Conservation (phyloP, 345 rosid species). For the Garcia nutans region DNA sequence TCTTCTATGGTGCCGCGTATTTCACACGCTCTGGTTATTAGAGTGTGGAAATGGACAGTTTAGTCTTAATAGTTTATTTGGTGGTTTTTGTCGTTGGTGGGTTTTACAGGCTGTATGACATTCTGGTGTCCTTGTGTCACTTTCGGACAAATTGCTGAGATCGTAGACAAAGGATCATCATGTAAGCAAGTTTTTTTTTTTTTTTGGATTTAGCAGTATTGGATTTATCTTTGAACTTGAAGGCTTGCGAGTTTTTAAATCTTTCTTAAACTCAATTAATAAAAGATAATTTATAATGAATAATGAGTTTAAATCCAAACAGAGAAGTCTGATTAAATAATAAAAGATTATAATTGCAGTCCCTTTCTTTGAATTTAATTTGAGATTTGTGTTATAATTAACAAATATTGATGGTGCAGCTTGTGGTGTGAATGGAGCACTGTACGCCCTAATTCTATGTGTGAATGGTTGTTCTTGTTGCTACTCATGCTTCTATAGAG, state of each 20-base stretch:
- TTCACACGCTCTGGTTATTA: neutral
- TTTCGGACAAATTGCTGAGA: conserved; percentile 42
- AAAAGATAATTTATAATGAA: too few relatives aligned
- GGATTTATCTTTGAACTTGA: too few relatives aligned
- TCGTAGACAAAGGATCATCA: conserved; percentile 44
- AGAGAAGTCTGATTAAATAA: too few relatives aligned
- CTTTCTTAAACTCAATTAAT: too few relatives aligned
- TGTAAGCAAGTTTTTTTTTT: too few relatives aligned
- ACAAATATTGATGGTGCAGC: conserved; percentile 25
- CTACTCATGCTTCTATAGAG: conserved; percentile 42
- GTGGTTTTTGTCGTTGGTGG: neutral
- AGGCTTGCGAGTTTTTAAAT: too few relatives aligned
- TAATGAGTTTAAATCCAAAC: too few relatives aligned
- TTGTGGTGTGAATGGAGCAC: conserved; percentile 40
- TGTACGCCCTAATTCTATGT: conserved; percentile 31
- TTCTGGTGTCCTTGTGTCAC: conserved; percentile 44
- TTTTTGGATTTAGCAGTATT: too few relatives aligned
- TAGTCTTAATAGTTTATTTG: neutral
- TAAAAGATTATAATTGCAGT: too few relatives aligned
- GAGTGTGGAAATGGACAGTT: neutral
- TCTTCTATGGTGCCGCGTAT: conserved; percentile 1
- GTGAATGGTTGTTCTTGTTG: conserved; percentile 30
- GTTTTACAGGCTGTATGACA: conserved; percentile 39
- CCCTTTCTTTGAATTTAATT: too few relatives aligned
- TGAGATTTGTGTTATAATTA: too few relatives aligned